phyloP scores from a whole-genome alignment of 441 rosid species.

The Aleurites moluccanus region DNA sequence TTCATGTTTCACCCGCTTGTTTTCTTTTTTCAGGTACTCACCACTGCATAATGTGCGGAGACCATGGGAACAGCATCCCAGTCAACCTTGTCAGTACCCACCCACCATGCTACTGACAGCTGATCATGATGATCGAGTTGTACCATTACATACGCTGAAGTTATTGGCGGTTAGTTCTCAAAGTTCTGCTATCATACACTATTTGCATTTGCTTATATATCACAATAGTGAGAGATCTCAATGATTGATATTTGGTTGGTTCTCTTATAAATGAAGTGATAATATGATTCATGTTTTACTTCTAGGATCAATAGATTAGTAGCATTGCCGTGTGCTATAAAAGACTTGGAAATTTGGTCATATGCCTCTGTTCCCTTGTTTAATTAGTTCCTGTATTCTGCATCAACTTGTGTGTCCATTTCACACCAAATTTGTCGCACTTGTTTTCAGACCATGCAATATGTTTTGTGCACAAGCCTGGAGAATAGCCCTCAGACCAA shows the following conservation, averaged over 20 bases:
- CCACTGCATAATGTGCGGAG: constrained; percentile 88
- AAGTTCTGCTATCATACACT: not conserved
- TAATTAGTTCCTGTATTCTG: not conserved
- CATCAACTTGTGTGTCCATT: not conserved
- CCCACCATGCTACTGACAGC: constrained; percentile 96
- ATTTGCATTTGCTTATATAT: not conserved
- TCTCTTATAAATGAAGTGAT: not conserved
- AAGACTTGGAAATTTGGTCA: not conserved
- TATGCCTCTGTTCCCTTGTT: not conserved
- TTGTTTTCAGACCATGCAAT: constrained; percentile 73
- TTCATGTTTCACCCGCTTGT: not conserved
- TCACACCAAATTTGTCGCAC: not conserved
- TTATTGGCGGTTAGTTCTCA: constrained; percentile 70
- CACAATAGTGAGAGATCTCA: not conserved
- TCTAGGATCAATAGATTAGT: not conserved
- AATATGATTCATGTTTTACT: not conserved
- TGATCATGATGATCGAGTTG: constrained; percentile 96
- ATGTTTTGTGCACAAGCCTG: constrained; percentile 68
- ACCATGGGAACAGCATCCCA: constrained; percentile 73
- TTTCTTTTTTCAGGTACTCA: constrained; percentile 60
- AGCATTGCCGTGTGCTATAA: not conserved
- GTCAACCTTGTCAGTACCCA: constrained; percentile 60
- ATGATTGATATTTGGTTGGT: not conserved
- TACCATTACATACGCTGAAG: constrained; percentile 86
- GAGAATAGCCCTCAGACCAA: constrained; percentile 89